A percentile compares a stretch with the other conserved stretches of the same genome.
Evolutionary conservation across 1,284 basidiomycete genomes (phyloP).

Genomic region (Tilletia horrida): DNA sequence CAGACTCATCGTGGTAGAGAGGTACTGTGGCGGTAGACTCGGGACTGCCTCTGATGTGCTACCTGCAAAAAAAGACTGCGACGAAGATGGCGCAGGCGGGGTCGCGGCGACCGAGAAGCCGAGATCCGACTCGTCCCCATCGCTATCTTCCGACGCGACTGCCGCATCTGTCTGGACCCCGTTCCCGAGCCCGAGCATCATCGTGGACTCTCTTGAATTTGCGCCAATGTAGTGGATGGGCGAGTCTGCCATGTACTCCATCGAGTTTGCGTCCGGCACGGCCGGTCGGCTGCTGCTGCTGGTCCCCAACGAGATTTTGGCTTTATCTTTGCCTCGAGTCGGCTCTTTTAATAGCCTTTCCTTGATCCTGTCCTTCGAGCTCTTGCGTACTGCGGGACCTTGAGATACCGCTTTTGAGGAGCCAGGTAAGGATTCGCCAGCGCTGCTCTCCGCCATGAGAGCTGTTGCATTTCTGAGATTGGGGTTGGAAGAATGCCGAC

Average conservation of each 20-base stretch:
- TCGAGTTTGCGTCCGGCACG: background rate
- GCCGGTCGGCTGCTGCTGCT: background rate
- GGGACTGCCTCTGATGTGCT: constrained; percentile 14
- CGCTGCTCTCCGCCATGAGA: background rate
- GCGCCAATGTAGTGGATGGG: background rate
- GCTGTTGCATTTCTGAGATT: background rate
- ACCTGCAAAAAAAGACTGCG: background rate
- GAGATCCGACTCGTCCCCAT: constrained; percentile 14
- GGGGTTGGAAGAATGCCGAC: constrained; percentile 10
- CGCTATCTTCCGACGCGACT: background rate
- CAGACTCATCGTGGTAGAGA: constrained; percentile 11
- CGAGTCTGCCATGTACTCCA: background rate
- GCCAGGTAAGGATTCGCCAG: constrained; percentile 1
- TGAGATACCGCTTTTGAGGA: background rate
- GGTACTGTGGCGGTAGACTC: constrained; percentile 15
- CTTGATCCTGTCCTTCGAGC: constrained; percentile 7
- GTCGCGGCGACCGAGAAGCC: constrained; percentile 19
- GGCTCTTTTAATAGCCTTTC: background rate
- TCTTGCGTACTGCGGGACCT: background rate
- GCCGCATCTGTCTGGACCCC: background rate
- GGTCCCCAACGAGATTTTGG: background rate
- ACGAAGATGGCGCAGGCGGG: constrained; percentile 8
- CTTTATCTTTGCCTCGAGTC: background rate
- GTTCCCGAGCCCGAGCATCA: background rate
- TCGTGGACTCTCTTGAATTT: background rate